Conservation (phyloP, 257 asterid species). For the Capsicum baccatum region DNA sequence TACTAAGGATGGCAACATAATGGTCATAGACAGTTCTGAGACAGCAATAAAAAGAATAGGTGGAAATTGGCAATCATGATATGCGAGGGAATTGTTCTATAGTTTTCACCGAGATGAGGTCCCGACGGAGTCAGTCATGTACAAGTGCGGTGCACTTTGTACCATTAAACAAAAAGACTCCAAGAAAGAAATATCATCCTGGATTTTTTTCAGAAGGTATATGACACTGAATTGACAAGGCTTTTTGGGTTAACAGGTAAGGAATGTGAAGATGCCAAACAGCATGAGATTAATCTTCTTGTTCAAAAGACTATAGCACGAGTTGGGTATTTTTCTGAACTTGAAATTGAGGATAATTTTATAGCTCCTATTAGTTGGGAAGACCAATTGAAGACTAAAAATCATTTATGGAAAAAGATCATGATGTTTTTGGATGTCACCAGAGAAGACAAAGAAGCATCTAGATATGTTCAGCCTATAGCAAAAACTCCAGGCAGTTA, state of each 20-base stretch:
- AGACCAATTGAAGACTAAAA: constrained; percentile 59
- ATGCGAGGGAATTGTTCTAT: constrained; percentile 73
- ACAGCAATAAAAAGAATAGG: constrained; percentile 74
- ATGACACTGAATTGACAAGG: constrained; percentile 65
- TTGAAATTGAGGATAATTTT: constrained; percentile 61
- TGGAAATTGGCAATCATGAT: constrained; percentile 69
- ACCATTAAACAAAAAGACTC: constrained; percentile 72
- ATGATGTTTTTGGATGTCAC: constrained; percentile 68
- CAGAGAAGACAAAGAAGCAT: constrained; percentile 57
- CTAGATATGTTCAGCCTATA: constrained; percentile 52
- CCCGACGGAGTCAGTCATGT: constrained; percentile 87
- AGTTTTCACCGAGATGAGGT: constrained; percentile 33
- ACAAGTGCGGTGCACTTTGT: constrained; percentile 84
- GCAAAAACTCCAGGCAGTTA: constrained; percentile 71
- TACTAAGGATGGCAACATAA: constrained; percentile 37
- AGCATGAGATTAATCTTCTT: constrained; percentile 69
- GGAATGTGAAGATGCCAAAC: constrained; percentile 70
- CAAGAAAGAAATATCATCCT: constrained; percentile 74
- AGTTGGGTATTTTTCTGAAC: constrained; percentile 63
- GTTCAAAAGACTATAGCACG: constrained; percentile 47
- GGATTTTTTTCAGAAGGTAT: constrained; percentile 86
- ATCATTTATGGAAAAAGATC: constrained; percentile 57
- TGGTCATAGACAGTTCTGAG: constrained; percentile 53
- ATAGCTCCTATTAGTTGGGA: constrained; percentile 53
- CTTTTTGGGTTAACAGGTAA: constrained; percentile 74